Conservation (phyloP, 441 rosid species). For the Aleurites moluccanus region DNA sequence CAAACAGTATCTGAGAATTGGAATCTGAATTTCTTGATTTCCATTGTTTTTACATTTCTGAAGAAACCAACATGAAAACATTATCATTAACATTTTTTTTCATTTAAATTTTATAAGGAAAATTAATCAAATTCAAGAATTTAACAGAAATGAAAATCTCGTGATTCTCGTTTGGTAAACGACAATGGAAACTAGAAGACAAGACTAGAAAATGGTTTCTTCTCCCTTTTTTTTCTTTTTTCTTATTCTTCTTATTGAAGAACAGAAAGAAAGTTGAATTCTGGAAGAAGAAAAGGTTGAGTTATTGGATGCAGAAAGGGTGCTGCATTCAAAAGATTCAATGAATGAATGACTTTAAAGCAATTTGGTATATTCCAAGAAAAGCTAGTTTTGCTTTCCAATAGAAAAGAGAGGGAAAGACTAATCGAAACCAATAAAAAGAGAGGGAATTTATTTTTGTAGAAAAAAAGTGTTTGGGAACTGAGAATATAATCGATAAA, state of each 20-base stretch:
- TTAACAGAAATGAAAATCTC: slow-evolving; percentile 25
- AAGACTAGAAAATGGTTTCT: neutral
- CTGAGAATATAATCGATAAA: too few relatives aligned
- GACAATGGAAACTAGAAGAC: neutral
- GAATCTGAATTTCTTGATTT: neutral
- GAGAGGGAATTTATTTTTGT: too few relatives aligned
- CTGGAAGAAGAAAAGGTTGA: neutral
- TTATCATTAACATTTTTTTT: too few relatives aligned
- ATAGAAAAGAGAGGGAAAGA: too few relatives aligned
- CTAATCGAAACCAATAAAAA: too few relatives aligned
- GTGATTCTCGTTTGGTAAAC: slow-evolving; percentile 9
- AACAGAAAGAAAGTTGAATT: neutral
- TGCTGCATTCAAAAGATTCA: too few relatives aligned
- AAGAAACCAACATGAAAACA: neutral
- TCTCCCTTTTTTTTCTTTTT: neutral
- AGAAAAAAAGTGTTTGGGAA: too few relatives aligned
- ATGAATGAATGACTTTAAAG: too few relatives aligned
- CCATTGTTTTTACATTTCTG: neutral
- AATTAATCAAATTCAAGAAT: neutral
- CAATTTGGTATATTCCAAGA: too few relatives aligned
- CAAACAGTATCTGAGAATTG: neutral
- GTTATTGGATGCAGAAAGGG: too few relatives aligned
- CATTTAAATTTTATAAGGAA: too few relatives aligned
- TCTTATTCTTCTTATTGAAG: neutral
- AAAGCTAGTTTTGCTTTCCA: too few relatives aligned